These are phyloP conservation scores for Phytophthora macrochlamydospora DNA, from an alignment of 352 stramenopile species.

Conservation along the genomic window DNA sequence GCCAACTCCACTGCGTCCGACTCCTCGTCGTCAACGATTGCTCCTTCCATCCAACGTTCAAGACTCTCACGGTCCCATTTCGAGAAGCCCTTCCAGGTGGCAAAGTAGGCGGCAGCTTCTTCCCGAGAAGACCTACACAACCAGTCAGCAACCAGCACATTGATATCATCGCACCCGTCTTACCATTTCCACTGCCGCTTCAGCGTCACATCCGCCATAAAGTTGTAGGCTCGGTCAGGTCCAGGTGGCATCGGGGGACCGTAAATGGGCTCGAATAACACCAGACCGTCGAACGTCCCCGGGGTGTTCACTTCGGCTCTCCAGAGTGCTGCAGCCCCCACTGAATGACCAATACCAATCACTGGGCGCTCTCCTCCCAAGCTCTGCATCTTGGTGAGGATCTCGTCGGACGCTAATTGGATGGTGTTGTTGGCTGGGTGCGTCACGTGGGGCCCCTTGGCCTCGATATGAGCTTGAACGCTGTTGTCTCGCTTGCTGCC, in stretches of 20 bases:
- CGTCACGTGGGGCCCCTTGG: constrained; percentile 31
- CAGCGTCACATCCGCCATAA: constrained; percentile 33
- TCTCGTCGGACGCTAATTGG: constrained; percentile 12
- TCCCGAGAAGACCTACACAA: constrained; percentile 27
- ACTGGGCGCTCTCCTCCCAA: constrained; percentile 22
- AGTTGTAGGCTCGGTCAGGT: constrained; percentile 10
- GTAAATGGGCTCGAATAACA: constrained; percentile 53
- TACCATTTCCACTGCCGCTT: constrained; percentile 39
- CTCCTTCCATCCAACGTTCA: constrained; percentile 34
- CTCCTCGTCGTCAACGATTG: constrained; percentile 30
- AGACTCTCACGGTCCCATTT: constrained; percentile 47
- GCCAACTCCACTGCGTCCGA: constrained; percentile 21
- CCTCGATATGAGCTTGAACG: constrained; percentile 27
- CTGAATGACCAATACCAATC: constrained; percentile 60
- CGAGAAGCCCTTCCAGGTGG: constrained; percentile 40
- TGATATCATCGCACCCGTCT: no score
- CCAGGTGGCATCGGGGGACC: constrained; percentile 11
- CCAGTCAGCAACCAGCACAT: background rate
- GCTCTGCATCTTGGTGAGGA: constrained; percentile 18
- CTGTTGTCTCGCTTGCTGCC: constrained; percentile 46
- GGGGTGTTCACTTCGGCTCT: constrained; percentile 30
- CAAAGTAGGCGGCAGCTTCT: constrained; percentile 33
- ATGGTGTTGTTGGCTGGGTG: constrained; percentile 47
- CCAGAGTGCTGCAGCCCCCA: constrained; percentile 42
- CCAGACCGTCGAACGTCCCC: constrained; percentile 47